A percentile compares a stretch with the other conserved stretches of the same genome.
These are phyloP conservation scores for Scheffersomyces illinoinensis DNA, from an alignment of 1,139 yeast genomes.

Conservation along the genomic window DNA sequence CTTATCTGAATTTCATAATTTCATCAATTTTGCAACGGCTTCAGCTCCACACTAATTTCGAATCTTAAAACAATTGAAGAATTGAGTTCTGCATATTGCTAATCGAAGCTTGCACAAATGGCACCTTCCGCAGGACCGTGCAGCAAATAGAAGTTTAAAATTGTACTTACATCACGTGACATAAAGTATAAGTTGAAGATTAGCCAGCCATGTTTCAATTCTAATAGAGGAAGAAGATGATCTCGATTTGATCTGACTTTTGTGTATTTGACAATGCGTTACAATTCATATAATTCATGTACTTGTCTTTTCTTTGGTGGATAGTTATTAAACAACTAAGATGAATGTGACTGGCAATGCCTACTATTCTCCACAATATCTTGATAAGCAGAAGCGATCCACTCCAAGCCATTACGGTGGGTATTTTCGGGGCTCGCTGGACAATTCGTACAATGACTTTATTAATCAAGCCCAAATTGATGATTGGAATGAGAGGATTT, in stretches of 20 bases:
- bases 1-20: too few relatives aligned
- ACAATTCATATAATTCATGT: not conserved
- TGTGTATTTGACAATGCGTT: not conserved
- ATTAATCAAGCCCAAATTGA: not conserved
- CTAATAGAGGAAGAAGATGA: not conserved
- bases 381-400: conserved; percentile 15
- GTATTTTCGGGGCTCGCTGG: not conserved
- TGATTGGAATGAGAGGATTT: not conserved
- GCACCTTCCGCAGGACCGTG: not conserved
- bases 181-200: not conserved
- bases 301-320: not conserved
- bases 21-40: too few relatives aligned
- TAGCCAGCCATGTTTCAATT: not conserved
- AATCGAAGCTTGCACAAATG: not conserved
- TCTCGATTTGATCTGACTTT: not conserved
- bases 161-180: not conserved
- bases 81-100: not conserved
- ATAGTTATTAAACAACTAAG: not conserved
- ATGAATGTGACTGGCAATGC: conserved; percentile 26
- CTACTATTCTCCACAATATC: conserved; percentile 21
- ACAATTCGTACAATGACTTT: conserved; percentile 1
- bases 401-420: conserved; percentile 10
- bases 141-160: not conserved
- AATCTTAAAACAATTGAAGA: not conserved
- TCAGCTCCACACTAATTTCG: not conserved